Conservation (phyloP, 1,139 yeast species). For the Yamadazyma diddensiae region DNA sequence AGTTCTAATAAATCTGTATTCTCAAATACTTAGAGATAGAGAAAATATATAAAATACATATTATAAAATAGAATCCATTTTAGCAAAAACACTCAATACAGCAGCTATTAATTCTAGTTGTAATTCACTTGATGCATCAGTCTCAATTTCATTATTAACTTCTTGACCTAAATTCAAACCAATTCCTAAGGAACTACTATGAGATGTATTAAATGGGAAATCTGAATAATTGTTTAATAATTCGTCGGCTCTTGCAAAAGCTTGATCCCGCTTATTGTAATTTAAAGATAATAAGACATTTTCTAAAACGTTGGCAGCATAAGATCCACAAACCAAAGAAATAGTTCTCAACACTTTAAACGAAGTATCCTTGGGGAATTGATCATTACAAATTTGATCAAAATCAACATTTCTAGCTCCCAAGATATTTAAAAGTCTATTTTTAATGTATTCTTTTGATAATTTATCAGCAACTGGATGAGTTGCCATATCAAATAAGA, state of each 20-base stretch:
- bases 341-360: conserved; percentile 75
- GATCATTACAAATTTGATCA: conserved; percentile 48
- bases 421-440: conserved; percentile 67
- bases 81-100: conserved; percentile 60
- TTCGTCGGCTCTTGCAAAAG: conserved; percentile 92
- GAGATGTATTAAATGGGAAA: conserved; percentile 69
- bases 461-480: conserved; percentile 90
- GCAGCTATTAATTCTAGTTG: conserved; percentile 91
- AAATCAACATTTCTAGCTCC: conserved; percentile 65
- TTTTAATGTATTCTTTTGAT: conserved; percentile 75
- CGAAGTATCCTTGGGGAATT: conserved; percentile 68
- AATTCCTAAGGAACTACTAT: conserved; percentile 60
- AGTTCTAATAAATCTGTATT: conserved; percentile 44
- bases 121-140: conserved; percentile 53
- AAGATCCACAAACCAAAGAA: conserved; percentile 82
- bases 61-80: conserved; percentile 54
- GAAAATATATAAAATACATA: background rate
- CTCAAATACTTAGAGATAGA: conserved; percentile 38
- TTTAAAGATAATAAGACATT: conserved; percentile 77
- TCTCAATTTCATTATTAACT: conserved; percentile 64
- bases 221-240: conserved; percentile 77
- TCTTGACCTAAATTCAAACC: conserved; percentile 76
- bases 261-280: conserved; percentile 89
- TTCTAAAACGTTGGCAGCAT: conserved; percentile 95
- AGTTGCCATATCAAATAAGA: conserved; percentile 96